These are phyloP conservation scores for Cyclocybe cylindracea DNA, from an alignment of 768 basidiomycete species.

Conservation along the genomic window DNA sequence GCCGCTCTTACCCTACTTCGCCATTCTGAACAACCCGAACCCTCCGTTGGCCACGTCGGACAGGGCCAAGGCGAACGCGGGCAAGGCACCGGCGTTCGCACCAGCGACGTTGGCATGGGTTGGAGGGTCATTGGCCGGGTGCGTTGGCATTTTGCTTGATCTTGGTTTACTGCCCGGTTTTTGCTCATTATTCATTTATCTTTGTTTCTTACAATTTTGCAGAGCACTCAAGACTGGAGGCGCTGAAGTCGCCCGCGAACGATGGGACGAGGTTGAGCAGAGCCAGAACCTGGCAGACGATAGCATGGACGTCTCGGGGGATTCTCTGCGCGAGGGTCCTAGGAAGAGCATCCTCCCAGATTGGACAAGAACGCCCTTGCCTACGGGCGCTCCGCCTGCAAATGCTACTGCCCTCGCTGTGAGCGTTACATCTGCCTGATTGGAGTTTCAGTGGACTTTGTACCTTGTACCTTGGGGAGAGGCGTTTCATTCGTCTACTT, in stretches of 20 bases:
- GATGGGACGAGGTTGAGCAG: conserved; percentile 76
- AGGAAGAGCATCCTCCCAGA: conserved; percentile 63
- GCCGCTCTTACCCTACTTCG: conserved; percentile 68
- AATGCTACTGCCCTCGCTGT: conserved; percentile 11
- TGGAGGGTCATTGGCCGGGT: conserved; percentile 93
- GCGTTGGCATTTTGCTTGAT: conserved; percentile 24
- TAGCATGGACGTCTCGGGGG: conserved; percentile 35
- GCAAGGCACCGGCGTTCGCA: conserved; percentile 86
- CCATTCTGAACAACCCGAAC: conserved; percentile 83
- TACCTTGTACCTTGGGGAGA: neutral
- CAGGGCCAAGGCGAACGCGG: conserved; percentile 62
- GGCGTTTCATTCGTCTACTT: neutral
- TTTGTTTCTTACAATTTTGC: conserved; percentile 2
- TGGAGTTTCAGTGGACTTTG: no score
- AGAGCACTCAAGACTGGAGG: conserved; percentile 89
- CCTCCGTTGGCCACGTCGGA: conserved; percentile 53
- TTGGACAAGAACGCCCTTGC: conserved; percentile 73
- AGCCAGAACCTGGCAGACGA: conserved; percentile 45
- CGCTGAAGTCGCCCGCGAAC: conserved; percentile 77
- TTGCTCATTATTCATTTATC: conserved; percentile 2
- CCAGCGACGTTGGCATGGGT: conserved; percentile 88
- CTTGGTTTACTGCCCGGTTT: neutral
- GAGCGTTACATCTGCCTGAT: neutral
- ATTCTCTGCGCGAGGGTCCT: conserved; percentile 31
- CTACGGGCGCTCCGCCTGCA: conserved; percentile 67